Conservation (phyloP, 306 rosid genomes). For the Pyrus pyrifolia region DNA sequence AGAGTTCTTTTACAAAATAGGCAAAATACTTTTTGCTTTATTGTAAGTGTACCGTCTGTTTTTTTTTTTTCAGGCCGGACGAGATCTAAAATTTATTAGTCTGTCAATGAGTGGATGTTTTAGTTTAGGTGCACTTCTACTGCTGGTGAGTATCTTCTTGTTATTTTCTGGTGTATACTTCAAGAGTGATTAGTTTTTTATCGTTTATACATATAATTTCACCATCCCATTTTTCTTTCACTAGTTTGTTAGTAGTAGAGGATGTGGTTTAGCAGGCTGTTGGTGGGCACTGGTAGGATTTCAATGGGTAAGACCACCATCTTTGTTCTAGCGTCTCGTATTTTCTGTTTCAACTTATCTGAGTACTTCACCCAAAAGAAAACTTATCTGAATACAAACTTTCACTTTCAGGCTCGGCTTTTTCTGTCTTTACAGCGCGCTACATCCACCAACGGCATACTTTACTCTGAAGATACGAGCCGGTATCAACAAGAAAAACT, state of each 20-base stretch:
- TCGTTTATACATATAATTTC: neutral
- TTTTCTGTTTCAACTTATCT: neutral
- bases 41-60: neutral
- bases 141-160: slow-evolving; percentile 26
- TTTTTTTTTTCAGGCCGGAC: slow-evolving; percentile 50
- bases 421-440: slow-evolving; percentile 18
- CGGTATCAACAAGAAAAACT: slow-evolving; percentile 12
- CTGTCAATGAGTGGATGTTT: slow-evolving; percentile 54
- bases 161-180: neutral
- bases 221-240: slow-evolving; percentile 7
- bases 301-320: slow-evolving; percentile 51
- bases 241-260: slow-evolving; percentile 40
- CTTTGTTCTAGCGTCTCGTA: neutral
- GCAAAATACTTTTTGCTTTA: neutral
- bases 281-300: slow-evolving; percentile 48
- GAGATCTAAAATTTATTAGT: slow-evolving; percentile 53
- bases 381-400: neutral
- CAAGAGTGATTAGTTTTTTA: neutral
- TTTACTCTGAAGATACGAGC: slow-evolving; percentile 17
- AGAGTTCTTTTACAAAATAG: neutral
- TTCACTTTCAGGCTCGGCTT: slow-evolving; percentile 24
- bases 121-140: slow-evolving; percentile 33
- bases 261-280: slow-evolving; percentile 52
- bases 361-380: neutral
- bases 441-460: slow-evolving; percentile 24